A percentile compares a stretch with the other conserved stretches of the same genome.
Evolutionary conservation across 2,329 filamentous ascomycete genomes (phyloP).

Genomic region (Penicillium sp.): DNA sequence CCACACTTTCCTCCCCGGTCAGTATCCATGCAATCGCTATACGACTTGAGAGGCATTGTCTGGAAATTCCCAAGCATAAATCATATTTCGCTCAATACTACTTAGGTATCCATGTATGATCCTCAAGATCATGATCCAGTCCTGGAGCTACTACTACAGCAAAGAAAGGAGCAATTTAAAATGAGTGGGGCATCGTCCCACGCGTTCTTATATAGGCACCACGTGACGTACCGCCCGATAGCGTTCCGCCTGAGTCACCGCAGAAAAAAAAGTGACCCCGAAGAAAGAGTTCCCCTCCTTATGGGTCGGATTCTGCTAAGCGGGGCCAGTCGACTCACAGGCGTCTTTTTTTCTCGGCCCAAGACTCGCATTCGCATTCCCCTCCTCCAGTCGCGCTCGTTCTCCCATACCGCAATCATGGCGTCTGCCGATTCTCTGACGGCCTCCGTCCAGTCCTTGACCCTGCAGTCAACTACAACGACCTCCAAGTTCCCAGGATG

Average conservation of each 20-base stretch:
- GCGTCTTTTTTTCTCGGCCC: constrained; percentile 29
- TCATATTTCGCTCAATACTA: too few species aligned
- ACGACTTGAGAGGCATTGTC: too few species aligned
- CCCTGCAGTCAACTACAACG: constrained; percentile 43
- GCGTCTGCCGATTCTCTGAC: constrained; percentile 38
- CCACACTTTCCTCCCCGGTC: too few species aligned
- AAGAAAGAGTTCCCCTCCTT: constrained; percentile 33
- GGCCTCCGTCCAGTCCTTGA: constrained; percentile 40
- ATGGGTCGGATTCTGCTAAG: constrained; percentile 44
- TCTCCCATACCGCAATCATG: constrained; percentile 34
- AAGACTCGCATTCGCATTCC: constrained; percentile 12
- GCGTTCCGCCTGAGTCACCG: constrained; percentile 35
- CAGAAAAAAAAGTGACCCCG: constrained; percentile 22
- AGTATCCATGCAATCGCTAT: too few species aligned
- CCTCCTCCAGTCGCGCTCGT: constrained; percentile 13
- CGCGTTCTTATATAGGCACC: background rate
- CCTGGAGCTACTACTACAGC: too few species aligned
- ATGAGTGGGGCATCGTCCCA: background rate
- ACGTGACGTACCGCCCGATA: constrained; percentile 34
- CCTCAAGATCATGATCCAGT: too few species aligned
- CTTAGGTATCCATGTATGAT: too few species aligned
- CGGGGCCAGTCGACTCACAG: constrained; percentile 43
- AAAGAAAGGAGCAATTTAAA: background rate
- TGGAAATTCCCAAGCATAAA: too few species aligned
- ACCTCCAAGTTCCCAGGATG: constrained; percentile 45